These are phyloP conservation scores for Colletotrichum shisoi DNA, from an alignment of 2,329 filamentous ascomycete species.

Conservation along the genomic window DNA sequence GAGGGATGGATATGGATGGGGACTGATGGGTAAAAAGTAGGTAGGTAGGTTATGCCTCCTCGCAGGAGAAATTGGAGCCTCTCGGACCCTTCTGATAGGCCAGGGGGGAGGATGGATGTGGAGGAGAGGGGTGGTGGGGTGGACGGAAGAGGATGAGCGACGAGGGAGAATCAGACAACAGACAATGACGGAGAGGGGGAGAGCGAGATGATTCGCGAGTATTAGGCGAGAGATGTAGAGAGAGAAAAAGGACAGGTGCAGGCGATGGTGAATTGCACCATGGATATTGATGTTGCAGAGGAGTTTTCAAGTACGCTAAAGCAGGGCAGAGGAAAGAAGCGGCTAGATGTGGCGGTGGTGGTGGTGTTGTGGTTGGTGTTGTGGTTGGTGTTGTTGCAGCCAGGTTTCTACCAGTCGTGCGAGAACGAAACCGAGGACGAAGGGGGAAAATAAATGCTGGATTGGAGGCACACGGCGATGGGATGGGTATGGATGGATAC, in stretches of 20 bases:
- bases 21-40: conserved; percentile 2
- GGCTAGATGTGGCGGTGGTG: not conserved
- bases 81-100: conserved; percentile 28
- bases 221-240: not conserved
- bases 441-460: conserved; percentile 1
- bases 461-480: not conserved
- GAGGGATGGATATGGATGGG: not conserved
- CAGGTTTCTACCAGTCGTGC: conserved; percentile 28
- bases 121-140: not conserved
- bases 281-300: not conserved
- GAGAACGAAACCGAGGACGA: conserved; percentile 24
- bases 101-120: conserved; percentile 1
- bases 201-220: not conserved
- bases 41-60: conserved; percentile 27
- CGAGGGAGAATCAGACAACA: conserved; percentile 9
- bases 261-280: not conserved
- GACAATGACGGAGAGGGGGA: not conserved
- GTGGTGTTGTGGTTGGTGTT: not conserved
- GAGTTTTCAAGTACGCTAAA: not conserved
- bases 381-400: conserved; percentile 11
- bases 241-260: not conserved
- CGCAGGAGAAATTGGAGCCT: conserved; percentile 25
- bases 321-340: not conserved
- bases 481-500: not conserved
- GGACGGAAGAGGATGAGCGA: not conserved